phyloP scores from a whole-genome alignment of 352 stramenopile genomes.

The Pythium biforme region DNA sequence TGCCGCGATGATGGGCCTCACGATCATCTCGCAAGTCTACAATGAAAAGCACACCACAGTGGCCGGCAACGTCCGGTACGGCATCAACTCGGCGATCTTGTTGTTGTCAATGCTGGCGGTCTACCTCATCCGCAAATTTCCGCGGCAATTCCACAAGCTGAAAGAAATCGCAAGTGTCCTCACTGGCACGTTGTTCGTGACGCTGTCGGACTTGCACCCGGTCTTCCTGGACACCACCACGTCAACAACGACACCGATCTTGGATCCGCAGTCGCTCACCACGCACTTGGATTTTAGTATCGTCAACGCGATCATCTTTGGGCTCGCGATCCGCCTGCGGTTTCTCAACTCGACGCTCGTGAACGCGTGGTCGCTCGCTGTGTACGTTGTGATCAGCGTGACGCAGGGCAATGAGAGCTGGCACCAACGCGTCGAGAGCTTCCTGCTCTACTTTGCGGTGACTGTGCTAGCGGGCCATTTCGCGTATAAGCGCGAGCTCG shows the following conservation, averaged over 20 bases:
- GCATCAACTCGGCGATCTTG: slow-evolving; percentile 34
- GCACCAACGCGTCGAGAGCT: slow-evolving; percentile 42
- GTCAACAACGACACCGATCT: not conserved
- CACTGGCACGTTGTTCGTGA: slow-evolving; percentile 36
- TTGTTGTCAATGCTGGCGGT: slow-evolving; percentile 26
- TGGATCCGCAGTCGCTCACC: not conserved
- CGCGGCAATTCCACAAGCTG: slow-evolving; percentile 26
- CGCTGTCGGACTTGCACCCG: slow-evolving; percentile 42
- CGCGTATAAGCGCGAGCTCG: slow-evolving; percentile 63
- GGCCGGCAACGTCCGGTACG: slow-evolving; percentile 35
- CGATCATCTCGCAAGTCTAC: slow-evolving; percentile 46
- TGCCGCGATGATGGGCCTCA: slow-evolving; percentile 32
- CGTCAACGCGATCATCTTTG: slow-evolving; percentile 55
- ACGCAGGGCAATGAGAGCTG: slow-evolving; percentile 26
- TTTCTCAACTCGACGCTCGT: slow-evolving; percentile 56
- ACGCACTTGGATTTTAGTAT: slow-evolving; percentile 50
- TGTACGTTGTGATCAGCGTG: slow-evolving; percentile 34
- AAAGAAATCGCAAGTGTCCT: slow-evolving; percentile 37
- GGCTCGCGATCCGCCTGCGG: slow-evolving; percentile 51
- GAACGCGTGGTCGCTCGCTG: slow-evolving; percentile 36
- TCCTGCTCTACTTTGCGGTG: slow-evolving; percentile 36
- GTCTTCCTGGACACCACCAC: slow-evolving; percentile 26
- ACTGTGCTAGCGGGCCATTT: slow-evolving; percentile 41
- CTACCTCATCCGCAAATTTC: slow-evolving; percentile 35
- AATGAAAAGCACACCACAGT: slow-evolving; percentile 25